phyloP scores from a whole-genome alignment of 768 basidiomycete genomes.

The Suillus luteus region DNA sequence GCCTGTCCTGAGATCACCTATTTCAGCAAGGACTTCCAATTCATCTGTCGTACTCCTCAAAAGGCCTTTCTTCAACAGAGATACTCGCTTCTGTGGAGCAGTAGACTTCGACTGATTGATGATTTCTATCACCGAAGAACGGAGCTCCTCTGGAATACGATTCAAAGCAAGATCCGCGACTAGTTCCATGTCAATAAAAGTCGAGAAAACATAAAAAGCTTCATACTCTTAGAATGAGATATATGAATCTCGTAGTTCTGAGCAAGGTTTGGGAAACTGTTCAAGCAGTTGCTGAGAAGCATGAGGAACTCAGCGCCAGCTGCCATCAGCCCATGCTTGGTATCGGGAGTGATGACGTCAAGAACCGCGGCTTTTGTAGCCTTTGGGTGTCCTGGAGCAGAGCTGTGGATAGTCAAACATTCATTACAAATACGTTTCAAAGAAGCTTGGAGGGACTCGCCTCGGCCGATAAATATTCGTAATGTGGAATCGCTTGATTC shows the following conservation, averaged over 20 bases:
- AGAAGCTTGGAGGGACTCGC: slow-evolving; percentile 39
- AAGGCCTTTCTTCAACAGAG: slow-evolving; percentile 70
- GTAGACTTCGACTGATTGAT: slow-evolving; percentile 67
- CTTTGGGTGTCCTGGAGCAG: slow-evolving; percentile 73
- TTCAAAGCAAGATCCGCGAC: slow-evolving; percentile 68
- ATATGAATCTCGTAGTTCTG: slow-evolving; percentile 75
- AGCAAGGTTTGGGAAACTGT: slow-evolving; percentile 69
- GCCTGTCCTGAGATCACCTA: slow-evolving; percentile 41
- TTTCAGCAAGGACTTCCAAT: slow-evolving; percentile 67
- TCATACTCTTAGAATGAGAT: slow-evolving; percentile 75
- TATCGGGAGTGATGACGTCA: slow-evolving; percentile 81
- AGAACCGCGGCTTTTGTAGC: slow-evolving; percentile 74
- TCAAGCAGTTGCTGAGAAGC: slow-evolving; percentile 64
- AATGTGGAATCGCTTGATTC: slow-evolving; percentile 86
- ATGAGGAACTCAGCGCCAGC: slow-evolving; percentile 76
- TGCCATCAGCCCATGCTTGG: slow-evolving; percentile 61
- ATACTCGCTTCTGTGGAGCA: slow-evolving; percentile 65
- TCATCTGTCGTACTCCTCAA: slow-evolving; percentile 70
- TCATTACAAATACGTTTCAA: slow-evolving; percentile 9
- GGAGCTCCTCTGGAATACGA: slow-evolving; percentile 59
- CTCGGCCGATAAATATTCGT: slow-evolving; percentile 70
- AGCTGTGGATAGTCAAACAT: slow-evolving; percentile 36
- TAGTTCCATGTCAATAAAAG: slow-evolving; percentile 31
- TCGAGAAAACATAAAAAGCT: background rate
- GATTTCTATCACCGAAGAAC: slow-evolving; percentile 61